phyloP scores from a whole-genome alignment of 2,329 filamentous ascomycete genomes.

The Fusarium hainanense region DNA sequence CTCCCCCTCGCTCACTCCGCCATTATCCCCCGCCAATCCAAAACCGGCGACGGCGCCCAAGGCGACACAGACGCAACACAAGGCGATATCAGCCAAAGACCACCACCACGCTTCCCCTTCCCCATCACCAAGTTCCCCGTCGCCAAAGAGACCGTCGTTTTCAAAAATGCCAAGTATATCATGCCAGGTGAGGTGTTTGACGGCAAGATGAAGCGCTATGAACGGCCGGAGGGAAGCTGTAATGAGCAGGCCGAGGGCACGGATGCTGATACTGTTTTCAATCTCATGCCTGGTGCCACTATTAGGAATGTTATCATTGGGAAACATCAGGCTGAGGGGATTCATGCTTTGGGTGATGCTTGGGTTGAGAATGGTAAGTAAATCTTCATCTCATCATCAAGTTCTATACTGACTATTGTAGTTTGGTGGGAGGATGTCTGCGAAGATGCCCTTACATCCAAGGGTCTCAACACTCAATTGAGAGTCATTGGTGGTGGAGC shows the following conservation, averaged over 20 bases:
- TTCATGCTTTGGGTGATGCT: slow-evolving; percentile 47
- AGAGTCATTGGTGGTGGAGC: slow-evolving; percentile 47
- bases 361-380: slow-evolving; percentile 48
- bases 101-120: slow-evolving; percentile 47
- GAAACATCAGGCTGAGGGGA: slow-evolving; percentile 50
- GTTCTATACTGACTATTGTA: not conserved
- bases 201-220: slow-evolving; percentile 53
- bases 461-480: slow-evolving; percentile 46
- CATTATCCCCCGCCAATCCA: slow-evolving; percentile 30
- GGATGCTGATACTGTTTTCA: slow-evolving; percentile 55
- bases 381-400: too few relatives aligned
- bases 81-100: slow-evolving; percentile 43
- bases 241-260: slow-evolving; percentile 58
- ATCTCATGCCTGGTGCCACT: slow-evolving; percentile 51
- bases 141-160: slow-evolving; percentile 45
- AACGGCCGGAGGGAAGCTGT: slow-evolving; percentile 55
- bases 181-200: slow-evolving; percentile 49
- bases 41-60: slow-evolving; percentile 42
- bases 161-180: slow-evolving; percentile 48
- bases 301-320: slow-evolving; percentile 55
- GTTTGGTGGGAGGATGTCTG: slow-evolving; percentile 50
- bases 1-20: slow-evolving; percentile 37
- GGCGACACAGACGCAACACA: slow-evolving; percentile 43
- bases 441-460: slow-evolving; percentile 46
- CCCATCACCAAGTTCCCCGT: slow-evolving; percentile 47